Base-by-base conservation (phyloP, 768 basidiomycete genomes). In the Stropharia rugosoannulata region DNA sequence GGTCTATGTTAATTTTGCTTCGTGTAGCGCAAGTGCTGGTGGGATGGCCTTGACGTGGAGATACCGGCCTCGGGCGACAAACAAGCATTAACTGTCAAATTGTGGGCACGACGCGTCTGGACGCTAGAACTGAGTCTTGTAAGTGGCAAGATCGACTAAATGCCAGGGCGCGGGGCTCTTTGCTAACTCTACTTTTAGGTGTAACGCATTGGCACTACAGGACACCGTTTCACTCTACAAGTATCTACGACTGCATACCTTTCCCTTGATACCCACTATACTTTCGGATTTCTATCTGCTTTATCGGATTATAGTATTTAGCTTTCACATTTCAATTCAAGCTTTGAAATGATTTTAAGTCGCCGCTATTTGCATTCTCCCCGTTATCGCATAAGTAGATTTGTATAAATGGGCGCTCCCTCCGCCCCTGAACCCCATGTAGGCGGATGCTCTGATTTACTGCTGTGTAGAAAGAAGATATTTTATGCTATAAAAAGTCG, bases 81-180 rank as follows among this genome's bases (percentile, higher is more conserved):
- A 49, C 66, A 79, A 6, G 74, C 80, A 8, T 76, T 80, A 63
- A 74, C 71, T 9, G 82, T 95, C 62, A 98, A 98, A 73, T 80
- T 99, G 44, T 98, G 97, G 96, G 95, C 96, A 16, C 83, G 97
- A 55, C 78, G 97, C 55, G 97, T 99, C 13, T 99, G 97, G 97
- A 99, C 97, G 9, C 78, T 99, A 55, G 97, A 99, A 76, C 80
- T 98, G 56, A 95, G 93, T 70, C 75, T 98, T 79, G 95, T 98
- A 62, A 61, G 79, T 71, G 18, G 4, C 19, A 16, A 36, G n/a
- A 19, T 38, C 44, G 37, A 22, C 13, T 25, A 37, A 56, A 38
- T 18, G 40, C 4, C 2, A 35, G 38, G 22, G 51, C 44, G 45
- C 12, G 18, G 12, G 39, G 22, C 43, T 42, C 37, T 41, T 51